A percentile compares a stretch with the other conserved stretches of the same genome.
Evolutionary conservation across 768 basidiomycete genomes (phyloP).

Genomic region (Russula lepida): DNA sequence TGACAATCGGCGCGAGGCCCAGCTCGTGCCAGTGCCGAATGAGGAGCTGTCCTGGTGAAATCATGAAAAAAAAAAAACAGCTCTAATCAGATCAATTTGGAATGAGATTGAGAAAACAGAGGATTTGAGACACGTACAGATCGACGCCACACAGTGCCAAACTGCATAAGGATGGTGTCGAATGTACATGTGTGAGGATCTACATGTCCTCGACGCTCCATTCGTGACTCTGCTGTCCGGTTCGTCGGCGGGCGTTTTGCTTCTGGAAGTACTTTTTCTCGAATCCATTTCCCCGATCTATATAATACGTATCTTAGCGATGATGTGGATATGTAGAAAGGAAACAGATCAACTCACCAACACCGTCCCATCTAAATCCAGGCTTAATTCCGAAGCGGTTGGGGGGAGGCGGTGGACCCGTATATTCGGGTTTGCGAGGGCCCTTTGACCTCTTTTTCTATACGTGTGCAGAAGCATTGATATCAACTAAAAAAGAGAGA

Average conservation of each 20-base stretch:
- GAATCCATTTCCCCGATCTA: slow-evolving; percentile 89
- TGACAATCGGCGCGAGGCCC: not conserved
- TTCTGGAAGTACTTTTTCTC: slow-evolving; percentile 89
- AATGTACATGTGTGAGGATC: not conserved
- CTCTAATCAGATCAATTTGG: not conserved
- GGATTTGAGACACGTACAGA: not conserved
- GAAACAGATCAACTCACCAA: slow-evolving; percentile 51
- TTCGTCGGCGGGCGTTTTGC: slow-evolving; percentile 65
- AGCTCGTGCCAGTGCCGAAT: not conserved
- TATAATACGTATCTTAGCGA: not conserved
- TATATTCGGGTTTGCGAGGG: slow-evolving; percentile 76
- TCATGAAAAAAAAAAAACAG: not conserved
- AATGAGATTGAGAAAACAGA: not conserved
- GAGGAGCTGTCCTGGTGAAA: slow-evolving; percentile 1
- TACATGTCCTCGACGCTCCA: slow-evolving; percentile 96
- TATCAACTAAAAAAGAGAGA: not conserved
- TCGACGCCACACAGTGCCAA: not conserved
- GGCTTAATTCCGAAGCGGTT: slow-evolving; percentile 95
- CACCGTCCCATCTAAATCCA: slow-evolving; percentile 97
- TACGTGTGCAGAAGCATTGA: not conserved
- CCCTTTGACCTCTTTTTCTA: slow-evolving; percentile 73
- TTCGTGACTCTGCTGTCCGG: slow-evolving; percentile 61
- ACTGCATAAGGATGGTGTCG: not conserved
- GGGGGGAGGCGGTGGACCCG: slow-evolving; percentile 80
- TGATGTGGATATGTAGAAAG: not conserved